Percentiles rank a stretch among this genome's conserved stretches.
Evolutionary conservation across 2,329 filamentous ascomycete genomes (phyloP).

Genomic region (Sphaerulina vaccinii): DNA sequence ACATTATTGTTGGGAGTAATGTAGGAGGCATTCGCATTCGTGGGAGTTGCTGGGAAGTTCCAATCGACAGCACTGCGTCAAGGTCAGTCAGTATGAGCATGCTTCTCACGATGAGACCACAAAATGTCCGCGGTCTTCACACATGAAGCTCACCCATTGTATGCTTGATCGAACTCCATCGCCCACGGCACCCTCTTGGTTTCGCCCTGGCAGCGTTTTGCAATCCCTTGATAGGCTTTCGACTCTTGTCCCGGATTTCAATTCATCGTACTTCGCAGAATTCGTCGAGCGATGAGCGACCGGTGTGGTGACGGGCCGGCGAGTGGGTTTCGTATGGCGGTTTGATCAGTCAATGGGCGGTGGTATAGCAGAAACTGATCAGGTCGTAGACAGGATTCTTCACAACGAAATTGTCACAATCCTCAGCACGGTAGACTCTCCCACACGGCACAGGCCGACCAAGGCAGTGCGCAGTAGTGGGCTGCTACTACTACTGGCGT

Average conservation of each 20-base stretch:
- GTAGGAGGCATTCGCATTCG: conserved; percentile 41
- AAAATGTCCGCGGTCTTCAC: background rate
- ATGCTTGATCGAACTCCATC: conserved; percentile 29
- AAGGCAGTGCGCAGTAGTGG: background rate
- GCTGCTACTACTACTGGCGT: conserved; percentile 1
- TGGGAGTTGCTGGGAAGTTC: conserved; percentile 52
- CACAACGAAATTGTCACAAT: background rate
- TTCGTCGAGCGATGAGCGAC: conserved; percentile 6
- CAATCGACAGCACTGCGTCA: conserved; percentile 45
- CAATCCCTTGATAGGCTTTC: conserved; percentile 16
- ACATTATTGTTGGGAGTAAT: conserved; percentile 40
- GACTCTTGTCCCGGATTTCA: conserved; percentile 9
- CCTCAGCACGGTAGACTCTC: background rate
- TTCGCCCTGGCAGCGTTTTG: conserved; percentile 17
- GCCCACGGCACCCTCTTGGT: conserved; percentile 3
- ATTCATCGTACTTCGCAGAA: conserved; percentile 11
- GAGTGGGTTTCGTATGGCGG: no score
- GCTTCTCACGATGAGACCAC: background rate
- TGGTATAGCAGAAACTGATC: background rate
- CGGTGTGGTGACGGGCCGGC: conserved; percentile 14
- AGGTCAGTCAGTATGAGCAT: conserved; percentile 10
- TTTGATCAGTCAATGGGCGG: no score
- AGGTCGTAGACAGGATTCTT: background rate
- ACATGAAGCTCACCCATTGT: conserved; percentile 24
- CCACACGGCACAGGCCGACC: background rate